These are phyloP conservation scores for Aspergillus sp. DNA, from an alignment of 2,329 filamentous ascomycete genomes.

Conservation along the genomic window DNA sequence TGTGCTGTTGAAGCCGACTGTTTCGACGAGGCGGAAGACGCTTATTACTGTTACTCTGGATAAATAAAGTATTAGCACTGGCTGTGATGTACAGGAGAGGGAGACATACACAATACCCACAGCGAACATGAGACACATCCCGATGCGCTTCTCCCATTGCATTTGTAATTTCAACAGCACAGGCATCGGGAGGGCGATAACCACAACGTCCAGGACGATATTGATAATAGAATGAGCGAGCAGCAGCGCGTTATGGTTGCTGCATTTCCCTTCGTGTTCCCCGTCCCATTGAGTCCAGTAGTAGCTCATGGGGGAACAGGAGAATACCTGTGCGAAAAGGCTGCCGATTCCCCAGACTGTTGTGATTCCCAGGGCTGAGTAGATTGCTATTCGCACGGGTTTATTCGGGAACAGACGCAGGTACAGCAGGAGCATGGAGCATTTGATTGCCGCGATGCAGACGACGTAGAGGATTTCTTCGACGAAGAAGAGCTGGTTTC, in stretches of 20 bases:
- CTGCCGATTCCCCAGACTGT: background rate
- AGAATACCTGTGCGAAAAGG: background rate
- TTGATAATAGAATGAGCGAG: background rate
- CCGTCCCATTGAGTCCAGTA: conserved; percentile 3
- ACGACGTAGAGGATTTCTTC: background rate
- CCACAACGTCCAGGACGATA: background rate
- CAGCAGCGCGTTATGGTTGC: background rate
- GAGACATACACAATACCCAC: background rate
- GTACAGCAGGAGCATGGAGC: conserved; percentile 5
- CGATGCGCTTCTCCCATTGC: background rate
- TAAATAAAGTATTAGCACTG: too few relatives aligned
- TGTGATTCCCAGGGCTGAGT: background rate
- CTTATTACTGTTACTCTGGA: conserved; percentile 1
- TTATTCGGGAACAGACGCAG: background rate
- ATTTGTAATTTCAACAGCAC: background rate
- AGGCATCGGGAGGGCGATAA: background rate
- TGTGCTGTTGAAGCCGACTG: conserved; percentile 2
- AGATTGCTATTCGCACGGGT: background rate
- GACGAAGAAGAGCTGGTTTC: background rate
- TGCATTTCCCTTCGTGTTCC: background rate
- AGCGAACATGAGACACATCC: background rate
- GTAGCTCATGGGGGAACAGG: background rate
- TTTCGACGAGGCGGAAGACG: background rate
- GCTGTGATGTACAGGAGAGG: background rate
- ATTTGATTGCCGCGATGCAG: background rate